These are phyloP conservation scores for Lactifluus piperatus DNA, from an alignment of 768 basidiomycete species.

Conservation along the genomic window DNA sequence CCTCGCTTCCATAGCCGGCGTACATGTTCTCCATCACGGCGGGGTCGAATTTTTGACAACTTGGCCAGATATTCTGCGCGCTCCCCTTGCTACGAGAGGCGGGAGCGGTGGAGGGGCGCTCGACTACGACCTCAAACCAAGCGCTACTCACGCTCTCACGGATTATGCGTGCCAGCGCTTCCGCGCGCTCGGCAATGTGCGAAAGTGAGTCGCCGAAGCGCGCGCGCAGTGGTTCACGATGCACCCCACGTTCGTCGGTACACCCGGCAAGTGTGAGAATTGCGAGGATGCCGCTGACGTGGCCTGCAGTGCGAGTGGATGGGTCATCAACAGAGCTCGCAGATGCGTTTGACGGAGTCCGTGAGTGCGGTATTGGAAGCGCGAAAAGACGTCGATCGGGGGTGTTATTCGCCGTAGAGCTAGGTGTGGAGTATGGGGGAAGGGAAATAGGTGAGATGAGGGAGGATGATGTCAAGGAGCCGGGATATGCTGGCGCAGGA, in stretches of 20 bases:
- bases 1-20: conserved; percentile 18
- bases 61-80: background rate
- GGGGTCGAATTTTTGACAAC: conserved; percentile 7
- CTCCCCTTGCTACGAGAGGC: background rate
- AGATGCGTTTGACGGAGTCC: conserved; percentile 17
- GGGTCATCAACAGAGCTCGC: conserved; percentile 9
- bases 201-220: conserved; percentile 26
- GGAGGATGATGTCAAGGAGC: conserved; percentile 13
- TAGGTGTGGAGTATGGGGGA: conserved; percentile 17
- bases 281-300: conserved; percentile 28
- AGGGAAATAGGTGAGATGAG: conserved; percentile 18
- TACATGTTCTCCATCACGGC: conserved; percentile 19
- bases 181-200: conserved; percentile 25
- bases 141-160: conserved; percentile 29
- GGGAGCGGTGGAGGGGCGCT: conserved; percentile 2
- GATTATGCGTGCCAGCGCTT: conserved; percentile 24
- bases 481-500: conserved; percentile 23
- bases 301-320: conserved; percentile 17
- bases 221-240: conserved; percentile 25
- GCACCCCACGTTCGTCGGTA: conserved; percentile 24
- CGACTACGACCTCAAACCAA: conserved; percentile 25
- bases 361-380: conserved; percentile 12
- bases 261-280: conserved; percentile 28
- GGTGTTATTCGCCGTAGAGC: conserved; percentile 17
- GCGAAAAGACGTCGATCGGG: conserved; percentile 13